phyloP scores from a whole-genome alignment of 2,329 filamentous ascomycete species.

The Bimuria novae-zelandiae region DNA sequence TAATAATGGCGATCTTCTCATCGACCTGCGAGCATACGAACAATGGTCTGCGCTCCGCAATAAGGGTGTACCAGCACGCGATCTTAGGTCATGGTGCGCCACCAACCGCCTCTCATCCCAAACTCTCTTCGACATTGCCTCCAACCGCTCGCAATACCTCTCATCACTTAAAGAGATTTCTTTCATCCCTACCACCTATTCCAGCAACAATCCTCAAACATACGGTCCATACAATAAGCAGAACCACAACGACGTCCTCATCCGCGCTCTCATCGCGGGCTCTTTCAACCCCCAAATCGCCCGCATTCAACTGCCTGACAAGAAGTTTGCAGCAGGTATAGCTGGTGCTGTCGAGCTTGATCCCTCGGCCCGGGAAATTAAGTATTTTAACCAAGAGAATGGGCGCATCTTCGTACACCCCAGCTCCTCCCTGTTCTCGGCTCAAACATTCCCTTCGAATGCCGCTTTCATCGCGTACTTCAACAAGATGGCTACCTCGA shows the following conservation, averaged over 20 bases:
- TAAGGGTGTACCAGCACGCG: constrained; percentile 60
- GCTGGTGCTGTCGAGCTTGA: constrained; percentile 91
- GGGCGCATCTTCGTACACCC: constrained; percentile 89
- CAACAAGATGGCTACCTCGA: constrained; percentile 86
- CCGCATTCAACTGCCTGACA: constrained; percentile 90
- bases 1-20: constrained; percentile 84
- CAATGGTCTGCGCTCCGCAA: constrained; percentile 74
- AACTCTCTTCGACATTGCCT: constrained; percentile 84
- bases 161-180: constrained; percentile 84
- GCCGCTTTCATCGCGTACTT: constrained; percentile 88
- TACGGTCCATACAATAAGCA: constrained; percentile 53
- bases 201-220: constrained; percentile 30
- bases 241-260: constrained; percentile 51
- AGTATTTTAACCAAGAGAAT: constrained; percentile 71
- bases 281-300: constrained; percentile 78
- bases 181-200: constrained; percentile 62
- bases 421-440: constrained; percentile 81
- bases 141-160: constrained; percentile 84
- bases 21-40: constrained; percentile 82
- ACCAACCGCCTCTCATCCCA: constrained; percentile 83
- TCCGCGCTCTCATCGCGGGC: constrained; percentile 56
- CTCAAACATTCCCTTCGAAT: constrained; percentile 74
- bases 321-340: constrained; percentile 87
- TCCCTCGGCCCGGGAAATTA: constrained; percentile 88
- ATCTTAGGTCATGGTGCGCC: constrained; percentile 77